Evolutionary conservation across 129 eudicot genomes (phyloP).

Genomic region (Ambrosia trifida): DNA sequence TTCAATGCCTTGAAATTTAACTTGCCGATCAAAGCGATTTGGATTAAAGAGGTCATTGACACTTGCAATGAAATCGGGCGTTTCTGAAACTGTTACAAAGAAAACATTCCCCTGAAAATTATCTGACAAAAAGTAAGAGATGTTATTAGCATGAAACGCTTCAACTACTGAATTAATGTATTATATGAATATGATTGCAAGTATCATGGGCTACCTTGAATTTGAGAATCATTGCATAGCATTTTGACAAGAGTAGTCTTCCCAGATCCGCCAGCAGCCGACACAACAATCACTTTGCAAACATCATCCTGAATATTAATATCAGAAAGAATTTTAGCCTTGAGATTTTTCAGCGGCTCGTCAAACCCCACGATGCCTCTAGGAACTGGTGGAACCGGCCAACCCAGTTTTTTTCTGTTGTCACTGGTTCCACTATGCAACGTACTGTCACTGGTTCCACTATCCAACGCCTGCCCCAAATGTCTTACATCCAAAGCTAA

Average conservation of each 20-base stretch:
- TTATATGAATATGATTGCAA: too few species aligned
- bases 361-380: constrained; percentile 23
- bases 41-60: constrained; percentile 31
- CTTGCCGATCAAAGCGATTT: neutral
- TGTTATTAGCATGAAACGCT: neutral
- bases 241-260: constrained; percentile 33
- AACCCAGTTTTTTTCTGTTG: constrained; percentile 8
- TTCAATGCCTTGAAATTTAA: constrained; percentile 23
- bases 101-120: constrained; percentile 25
- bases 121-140: constrained; percentile 9
- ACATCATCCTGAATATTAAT: too few species aligned
- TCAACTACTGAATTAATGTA: too few species aligned
- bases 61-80: neutral
- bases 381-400: constrained; percentile 22
- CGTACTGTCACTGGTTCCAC: too few species aligned
- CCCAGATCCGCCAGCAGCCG: constrained; percentile 33
- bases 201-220: neutral
- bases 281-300: constrained; percentile 26
- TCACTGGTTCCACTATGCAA: neutral
- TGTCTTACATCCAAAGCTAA: neutral
- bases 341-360: constrained; percentile 19
- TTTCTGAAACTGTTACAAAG: constrained; percentile 29
- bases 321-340: constrained; percentile 15
- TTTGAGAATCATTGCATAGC: constrained; percentile 26
- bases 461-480: neutral